Base-by-base conservation (phyloP, 23 red algal species). In the Gracilaria domingensis region DNA sequence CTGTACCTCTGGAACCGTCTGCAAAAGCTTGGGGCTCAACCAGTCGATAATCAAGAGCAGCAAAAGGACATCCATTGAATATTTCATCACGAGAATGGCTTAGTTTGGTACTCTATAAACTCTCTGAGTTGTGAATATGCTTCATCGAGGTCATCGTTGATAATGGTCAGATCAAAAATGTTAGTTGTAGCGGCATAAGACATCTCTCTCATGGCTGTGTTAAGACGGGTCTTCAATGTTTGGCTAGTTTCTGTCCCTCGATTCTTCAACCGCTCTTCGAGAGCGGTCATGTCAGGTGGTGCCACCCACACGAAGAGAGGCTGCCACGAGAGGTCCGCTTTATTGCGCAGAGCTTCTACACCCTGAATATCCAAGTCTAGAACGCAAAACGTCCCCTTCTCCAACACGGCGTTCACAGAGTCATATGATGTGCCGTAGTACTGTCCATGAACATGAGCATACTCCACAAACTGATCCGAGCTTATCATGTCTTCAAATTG, bases 281-380 rank as follows among this genome's bases (percentile, higher is more conserved):
- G 93, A 33, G 55, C 92, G 12, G 64, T 62, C 47, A 99, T 34
- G 7, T 82, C 87, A 38, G 97, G 97, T 24, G 97, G 94, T 25
- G 94, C 93, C 32, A 99, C 84, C 97, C 97, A 99, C 18, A 99
- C 84, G 47, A 94, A 96, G 24, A 59, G 64, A 20, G 92, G 53
- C 55, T 81, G 53, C 88, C 93, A 81, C 4, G 67, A 44, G 16
- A 87, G 48, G 38, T 60, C 84, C 17, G 16, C 64, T 57, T 94
- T 81, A 12, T 39, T 85, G 32, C 82, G 45, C 39, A 94, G 75
- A 24, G 95, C 90, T 36, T 91, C 55, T 2, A 96, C 94, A 26
- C 97, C 97, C 44, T 99, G 97, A 0, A 99, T 66, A 87, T 99
- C 97, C 56, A 99, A 64, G 64, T 93, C 89, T 3, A 99, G 64